Evolutionary conservation across 306 rosid species (phyloP).

Genomic region (Vigna mungo): DNA sequence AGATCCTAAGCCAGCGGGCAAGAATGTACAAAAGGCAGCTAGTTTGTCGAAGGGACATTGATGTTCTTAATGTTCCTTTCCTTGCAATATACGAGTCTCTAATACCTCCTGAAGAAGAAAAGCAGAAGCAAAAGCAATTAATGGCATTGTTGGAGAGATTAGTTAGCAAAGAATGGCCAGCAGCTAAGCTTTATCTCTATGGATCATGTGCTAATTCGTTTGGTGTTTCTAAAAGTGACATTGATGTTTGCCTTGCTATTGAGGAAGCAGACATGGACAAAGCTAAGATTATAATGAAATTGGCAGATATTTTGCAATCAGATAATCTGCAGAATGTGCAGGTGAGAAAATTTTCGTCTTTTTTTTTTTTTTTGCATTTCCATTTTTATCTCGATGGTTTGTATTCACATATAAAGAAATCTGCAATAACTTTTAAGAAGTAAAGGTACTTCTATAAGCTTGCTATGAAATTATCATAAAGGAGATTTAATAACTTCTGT

Average conservation of each 20-base stretch:
- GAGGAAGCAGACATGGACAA: conserved; percentile 72
- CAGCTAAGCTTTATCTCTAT: conserved; percentile 78
- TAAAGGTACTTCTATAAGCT: conserved; percentile 14
- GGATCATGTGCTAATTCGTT: conserved; percentile 98
- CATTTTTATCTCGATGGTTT: conserved; percentile 18
- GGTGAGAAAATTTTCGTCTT: conserved; percentile 56
- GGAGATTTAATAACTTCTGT: conserved; percentile 27
- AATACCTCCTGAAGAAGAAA: conserved; percentile 92
- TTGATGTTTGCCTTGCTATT: conserved; percentile 93
- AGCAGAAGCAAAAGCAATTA: conserved; percentile 78
- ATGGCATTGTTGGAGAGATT: conserved; percentile 68
- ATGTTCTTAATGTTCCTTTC: conserved; percentile 63
- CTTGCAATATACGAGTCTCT: conserved; percentile 70
- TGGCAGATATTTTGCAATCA: conserved; percentile 85
- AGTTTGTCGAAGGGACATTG: conserved; percentile 78
- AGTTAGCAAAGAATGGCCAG: conserved; percentile 81
- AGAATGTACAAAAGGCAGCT: conserved; percentile 66
- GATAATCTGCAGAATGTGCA: conserved; percentile 92
- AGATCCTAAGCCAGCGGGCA: conserved; percentile 67
- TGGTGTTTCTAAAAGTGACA: conserved; percentile 90
- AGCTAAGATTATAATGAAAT: conserved; percentile 71
- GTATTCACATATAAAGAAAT: conserved; percentile 3
- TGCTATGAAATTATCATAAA: conserved; percentile 18
- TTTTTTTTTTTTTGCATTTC: conserved; percentile 27
- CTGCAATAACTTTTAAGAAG: not conserved